These are phyloP conservation scores for Collybia mongolica DNA, from an alignment of 768 basidiomycete species.

Conservation along the genomic window DNA sequence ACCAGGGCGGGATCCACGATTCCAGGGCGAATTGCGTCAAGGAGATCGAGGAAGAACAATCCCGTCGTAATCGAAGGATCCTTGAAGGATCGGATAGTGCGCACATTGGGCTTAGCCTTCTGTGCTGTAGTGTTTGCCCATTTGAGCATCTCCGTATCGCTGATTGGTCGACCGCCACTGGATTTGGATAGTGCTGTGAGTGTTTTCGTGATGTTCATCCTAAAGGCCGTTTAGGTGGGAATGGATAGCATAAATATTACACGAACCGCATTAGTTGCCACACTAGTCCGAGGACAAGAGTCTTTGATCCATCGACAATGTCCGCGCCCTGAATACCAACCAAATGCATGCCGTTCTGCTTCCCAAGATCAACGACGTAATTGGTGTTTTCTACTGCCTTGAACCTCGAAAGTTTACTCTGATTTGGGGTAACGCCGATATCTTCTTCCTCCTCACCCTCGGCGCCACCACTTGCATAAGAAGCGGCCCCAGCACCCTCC, in stretches of 20 bases:
- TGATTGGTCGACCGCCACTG: conserved; percentile 76
- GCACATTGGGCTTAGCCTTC: conserved; percentile 54
- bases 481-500: conserved; percentile 47
- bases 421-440: conserved; percentile 80
- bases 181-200: conserved; percentile 71
- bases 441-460: conserved; percentile 73
- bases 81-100: conserved; percentile 88
- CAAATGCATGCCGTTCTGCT: conserved; percentile 90
- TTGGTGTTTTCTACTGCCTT: conserved; percentile 99
- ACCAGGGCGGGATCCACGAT: conserved; percentile 91
- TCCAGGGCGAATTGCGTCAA: conserved; percentile 89
- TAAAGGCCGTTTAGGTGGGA: conserved; percentile 20
- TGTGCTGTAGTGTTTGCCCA: conserved; percentile 95
- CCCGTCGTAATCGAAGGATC: conserved; percentile 88
- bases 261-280: conserved; percentile 96
- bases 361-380: conserved; percentile 90
- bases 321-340: conserved; percentile 98
- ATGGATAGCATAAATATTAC: background rate
- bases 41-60: conserved; percentile 89
- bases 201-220: conserved; percentile 89
- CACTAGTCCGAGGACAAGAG: conserved; percentile 91
- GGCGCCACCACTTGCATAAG: conserved; percentile 34
- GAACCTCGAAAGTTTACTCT: conserved; percentile 87
- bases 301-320: conserved; percentile 92
- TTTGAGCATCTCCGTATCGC: conserved; percentile 90